Evolutionary conservation across 2,329 filamentous ascomycete species (phyloP).

Genomic region (Trichoderma sp.): DNA sequence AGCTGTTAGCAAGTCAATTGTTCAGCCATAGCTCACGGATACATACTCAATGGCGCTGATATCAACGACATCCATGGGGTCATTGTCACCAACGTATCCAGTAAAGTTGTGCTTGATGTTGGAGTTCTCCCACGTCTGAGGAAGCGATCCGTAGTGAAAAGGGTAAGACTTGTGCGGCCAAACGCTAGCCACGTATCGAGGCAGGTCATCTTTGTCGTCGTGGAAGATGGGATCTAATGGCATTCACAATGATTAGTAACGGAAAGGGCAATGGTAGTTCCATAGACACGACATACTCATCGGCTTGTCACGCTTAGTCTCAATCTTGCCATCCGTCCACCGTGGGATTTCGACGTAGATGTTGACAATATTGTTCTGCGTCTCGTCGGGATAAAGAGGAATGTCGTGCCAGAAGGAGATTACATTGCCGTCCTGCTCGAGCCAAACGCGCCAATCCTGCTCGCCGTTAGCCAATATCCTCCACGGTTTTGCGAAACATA

Average conservation of each 20-base stretch:
- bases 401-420: constrained; percentile 44
- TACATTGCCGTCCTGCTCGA: constrained; percentile 38
- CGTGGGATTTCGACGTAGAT: constrained; percentile 42
- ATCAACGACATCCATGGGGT: constrained; percentile 42
- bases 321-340: constrained; percentile 42
- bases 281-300: constrained; percentile 31
- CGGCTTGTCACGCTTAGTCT: constrained; percentile 39
- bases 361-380: constrained; percentile 36
- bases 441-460: constrained; percentile 41
- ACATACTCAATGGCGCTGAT: constrained; percentile 33
- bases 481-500: no score
- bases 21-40: not conserved
- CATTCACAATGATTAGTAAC: not conserved
- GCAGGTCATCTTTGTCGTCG: constrained; percentile 36
- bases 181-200: constrained; percentile 40
- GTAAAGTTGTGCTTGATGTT: constrained; percentile 40
- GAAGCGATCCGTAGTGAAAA: constrained; percentile 43
- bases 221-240: constrained; percentile 40
- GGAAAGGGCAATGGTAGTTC: not conserved
- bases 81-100: constrained; percentile 38
- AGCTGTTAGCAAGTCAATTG: not conserved
- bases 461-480: not conserved
- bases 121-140: constrained; percentile 44
- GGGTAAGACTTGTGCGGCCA: constrained; percentile 45
- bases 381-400: constrained; percentile 37